Evolutionary conservation across 2,329 filamentous ascomycete species (phyloP), one percentile per base, ranked within the genome.

Genomic region (Periconia digitata): DNA sequence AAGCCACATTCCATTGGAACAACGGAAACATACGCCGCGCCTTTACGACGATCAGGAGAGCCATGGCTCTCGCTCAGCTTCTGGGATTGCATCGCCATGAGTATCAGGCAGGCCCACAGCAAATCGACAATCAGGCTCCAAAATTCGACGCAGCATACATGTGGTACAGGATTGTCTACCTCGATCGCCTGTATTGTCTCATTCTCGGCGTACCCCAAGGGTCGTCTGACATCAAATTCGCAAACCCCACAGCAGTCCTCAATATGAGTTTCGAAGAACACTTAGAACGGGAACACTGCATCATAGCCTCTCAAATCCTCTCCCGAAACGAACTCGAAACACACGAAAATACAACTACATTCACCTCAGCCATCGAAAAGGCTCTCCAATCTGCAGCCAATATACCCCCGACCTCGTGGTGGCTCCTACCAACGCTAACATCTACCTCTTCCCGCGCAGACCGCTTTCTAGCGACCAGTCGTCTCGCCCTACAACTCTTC

Each of bases 1-100:
- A 47, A 37, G 45, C 40, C n/a, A 43, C 40, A 38, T 47, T 29
- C 32, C 45, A 47, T 23, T 39, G 32, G 10, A 42, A 47, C 21
- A 43, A 27, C 16, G 45, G 45, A 6, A 18, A 37, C 22, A 37
- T 47, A 24, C 45, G 40, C 8, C 18, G 40, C 16, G 45, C 45
- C 21, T 43, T 47, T 15, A 38, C 29, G 10, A 20, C 39, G 12
- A 40, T 47, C 10, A 23, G 45, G 16, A 47, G 45, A 41, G 45
- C 45, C 13, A 38, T 47, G 45, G 45, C 40, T 22, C 12, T 15
- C 16, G 46, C 40, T 15, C 40, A 47, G 21, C 27, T 47, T 12
- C 34, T 47, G 2, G 46, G 46, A 18, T 43, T 47, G 3, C 40
- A 43, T 17, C 40, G 46, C 12, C 6, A 22, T 15, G n/a, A 29